Evolutionary conservation across 2,329 filamentous ascomycete species (phyloP), one percentile per base, ranked within the genome.

Genomic region (Dissoconium aciculare): DNA sequence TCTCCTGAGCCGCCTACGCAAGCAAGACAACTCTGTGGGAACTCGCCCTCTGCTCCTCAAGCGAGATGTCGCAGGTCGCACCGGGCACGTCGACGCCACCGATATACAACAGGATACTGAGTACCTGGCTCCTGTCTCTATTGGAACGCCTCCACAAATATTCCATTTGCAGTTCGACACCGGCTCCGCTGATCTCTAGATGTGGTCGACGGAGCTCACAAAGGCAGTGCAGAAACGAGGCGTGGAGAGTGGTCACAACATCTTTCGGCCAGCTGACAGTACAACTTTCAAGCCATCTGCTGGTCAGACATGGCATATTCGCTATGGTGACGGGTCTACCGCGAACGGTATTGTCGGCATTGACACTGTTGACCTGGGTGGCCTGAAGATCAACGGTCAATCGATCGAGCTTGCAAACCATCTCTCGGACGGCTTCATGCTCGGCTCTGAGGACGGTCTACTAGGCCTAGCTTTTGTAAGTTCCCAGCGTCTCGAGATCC

Each of bases 171-270:
- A 79, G 45, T 79, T 81, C 38, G 77, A 82, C 49, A 79, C 75
- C 23, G 75, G 75, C 12, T 78, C 72, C 8, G 65, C 74, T 12
- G 77, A 81, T 57, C 60, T 78, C 13, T 81, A 74, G 76, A 39
- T 54, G 17, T 50, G 41, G 40, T 47, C 46, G 4, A 47, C 42
- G 16, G 36, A 44, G 25, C 34, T 53, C 10, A 35, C 40, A 11
- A 34, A 37, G 13, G 32, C 34, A 24, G 43, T 46, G 35, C 37
- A 42, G 16, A 28, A 38, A 4, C 51, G 53, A 12, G 42, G 53
- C 15, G 42, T 49, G 19, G 40, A 48, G 8, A 42, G 45, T 6
- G 53, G 56, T 12, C 70, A 75, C 49, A 60, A 54, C 6, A 57
- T 72, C 37, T 82, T 72, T 44, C 58, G 78, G 45, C 59, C 74